phyloP scores from a whole-genome alignment of 2,329 filamentous ascomycete genomes.

The Diaporthe ilicicola region DNA sequence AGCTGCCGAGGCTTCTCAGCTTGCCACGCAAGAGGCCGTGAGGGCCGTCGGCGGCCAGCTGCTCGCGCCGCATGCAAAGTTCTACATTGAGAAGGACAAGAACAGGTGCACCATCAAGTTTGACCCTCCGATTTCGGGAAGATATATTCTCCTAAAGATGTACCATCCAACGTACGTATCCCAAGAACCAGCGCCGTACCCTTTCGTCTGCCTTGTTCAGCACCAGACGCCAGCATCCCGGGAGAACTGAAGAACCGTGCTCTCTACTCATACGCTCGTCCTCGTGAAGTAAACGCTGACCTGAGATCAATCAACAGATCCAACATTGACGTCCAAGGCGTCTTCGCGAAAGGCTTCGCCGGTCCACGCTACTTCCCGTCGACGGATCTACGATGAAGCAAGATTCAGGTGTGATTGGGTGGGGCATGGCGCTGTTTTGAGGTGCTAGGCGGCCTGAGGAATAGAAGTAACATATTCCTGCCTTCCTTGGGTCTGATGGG shows the following conservation, averaged over 20 bases:
- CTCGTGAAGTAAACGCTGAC: neutral
- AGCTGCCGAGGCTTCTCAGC: constrained; percentile 57
- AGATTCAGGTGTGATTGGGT: neutral
- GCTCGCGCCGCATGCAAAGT: constrained; percentile 78
- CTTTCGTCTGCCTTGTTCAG: neutral
- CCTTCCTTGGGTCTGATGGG: neutral
- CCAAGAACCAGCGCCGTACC: constrained; percentile 38
- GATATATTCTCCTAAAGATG: constrained; percentile 88
- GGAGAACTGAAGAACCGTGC: neutral
- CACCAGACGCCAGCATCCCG: neutral
- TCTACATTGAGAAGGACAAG: constrained; percentile 84
- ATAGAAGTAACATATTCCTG: neutral
- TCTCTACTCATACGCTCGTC: neutral
- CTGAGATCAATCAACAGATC: constrained; percentile 53
- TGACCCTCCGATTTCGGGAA: constrained; percentile 80
- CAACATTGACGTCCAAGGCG: constrained; percentile 84
- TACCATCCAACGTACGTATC: constrained; percentile 60
- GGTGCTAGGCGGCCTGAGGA: neutral
- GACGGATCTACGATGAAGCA: constrained; percentile 63
- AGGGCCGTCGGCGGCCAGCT: constrained; percentile 66
- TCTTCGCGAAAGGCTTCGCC: constrained; percentile 84
- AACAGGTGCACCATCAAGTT: constrained; percentile 89
- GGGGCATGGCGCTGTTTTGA: neutral
- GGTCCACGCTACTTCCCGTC: constrained; percentile 86
- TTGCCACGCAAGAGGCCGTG: constrained; percentile 65